Percentiles rank a stretch among this genome's conserved stretches.
Evolutionary conservation across 345 rosid species (phyloP).

Genomic region (Crucihimalaya himalaica): DNA sequence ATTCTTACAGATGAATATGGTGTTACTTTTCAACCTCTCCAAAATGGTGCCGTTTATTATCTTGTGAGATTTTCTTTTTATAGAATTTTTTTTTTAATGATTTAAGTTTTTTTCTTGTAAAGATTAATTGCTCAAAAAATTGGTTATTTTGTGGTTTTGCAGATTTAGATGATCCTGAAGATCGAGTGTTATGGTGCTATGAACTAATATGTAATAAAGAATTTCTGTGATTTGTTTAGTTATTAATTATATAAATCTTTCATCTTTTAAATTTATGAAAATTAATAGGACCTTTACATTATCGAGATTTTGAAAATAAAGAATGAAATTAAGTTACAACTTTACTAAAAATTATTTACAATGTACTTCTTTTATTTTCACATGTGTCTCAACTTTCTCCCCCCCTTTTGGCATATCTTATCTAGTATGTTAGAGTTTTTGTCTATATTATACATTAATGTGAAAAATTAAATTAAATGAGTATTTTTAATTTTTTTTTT

Average conservation of each 20-base stretch:
- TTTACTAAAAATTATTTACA: slow-evolving; percentile 6
- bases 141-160: slow-evolving; percentile 9
- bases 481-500: too few relatives aligned
- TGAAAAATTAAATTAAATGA: too few relatives aligned
- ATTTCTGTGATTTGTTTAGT: not conserved
- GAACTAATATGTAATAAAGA: not conserved
- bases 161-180: slow-evolving; percentile 1
- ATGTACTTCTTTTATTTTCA: not conserved
- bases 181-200: not conserved
- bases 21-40: slow-evolving; percentile 71
- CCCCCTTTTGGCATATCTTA: too few relatives aligned
- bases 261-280: not conserved
- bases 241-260: not conserved
- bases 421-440: too few relatives aligned
- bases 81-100: not conserved
- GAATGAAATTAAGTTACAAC: not conserved
- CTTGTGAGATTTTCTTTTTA: slow-evolving; percentile 40
- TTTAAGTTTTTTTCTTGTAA: not conserved
- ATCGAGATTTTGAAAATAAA: slow-evolving; percentile 10
- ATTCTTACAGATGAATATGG: slow-evolving; percentile 83
- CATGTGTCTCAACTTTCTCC: too few relatives aligned
- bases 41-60: slow-evolving; percentile 76
- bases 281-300: not conserved
- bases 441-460: too few relatives aligned
- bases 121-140: not conserved